Conservation (phyloP, 2,329 filamentous ascomycete genomes). For the Fusarium graminum region DNA sequence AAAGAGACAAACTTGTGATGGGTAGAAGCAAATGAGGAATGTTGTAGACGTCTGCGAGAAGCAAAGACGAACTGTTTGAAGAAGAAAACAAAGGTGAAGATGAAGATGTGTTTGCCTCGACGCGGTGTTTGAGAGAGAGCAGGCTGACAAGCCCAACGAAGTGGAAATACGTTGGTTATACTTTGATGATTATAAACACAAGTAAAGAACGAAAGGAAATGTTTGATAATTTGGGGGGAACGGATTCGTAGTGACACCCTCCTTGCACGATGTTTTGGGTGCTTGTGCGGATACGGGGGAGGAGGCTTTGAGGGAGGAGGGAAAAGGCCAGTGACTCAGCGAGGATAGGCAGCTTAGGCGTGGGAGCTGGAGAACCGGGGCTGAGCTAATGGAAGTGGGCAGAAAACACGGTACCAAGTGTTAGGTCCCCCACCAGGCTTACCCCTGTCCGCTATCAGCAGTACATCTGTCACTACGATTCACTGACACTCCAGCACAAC, state of each 20-base stretch:
- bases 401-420: conserved; percentile 3
- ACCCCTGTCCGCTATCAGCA: conserved; percentile 1
- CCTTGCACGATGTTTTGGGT: not conserved
- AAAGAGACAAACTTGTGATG: not conserved
- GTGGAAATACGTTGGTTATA: not conserved
- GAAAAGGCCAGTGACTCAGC: conserved; percentile 12
- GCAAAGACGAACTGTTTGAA: not conserved
- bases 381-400: not conserved
- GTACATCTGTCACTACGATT: not conserved
- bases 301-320: conserved; percentile 7
- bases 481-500: conserved; percentile 9
- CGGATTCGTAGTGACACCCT: not conserved
- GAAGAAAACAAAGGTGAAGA: conserved; percentile 5
- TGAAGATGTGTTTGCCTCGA: not conserved
- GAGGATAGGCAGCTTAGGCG: not conserved
- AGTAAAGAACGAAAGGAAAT: not conserved
- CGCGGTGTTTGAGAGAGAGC: conserved; percentile 2
- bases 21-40: not conserved
- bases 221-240: not conserved
- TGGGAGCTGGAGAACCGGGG: not conserved
- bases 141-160: not conserved
- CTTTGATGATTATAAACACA: not conserved
- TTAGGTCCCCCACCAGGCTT: conserved; percentile 1
- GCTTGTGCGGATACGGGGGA: not conserved
- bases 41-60: not conserved